These are phyloP conservation scores for Pelargonium australe DNA, from an alignment of 441 rosid genomes.

Conservation along the genomic window DNA sequence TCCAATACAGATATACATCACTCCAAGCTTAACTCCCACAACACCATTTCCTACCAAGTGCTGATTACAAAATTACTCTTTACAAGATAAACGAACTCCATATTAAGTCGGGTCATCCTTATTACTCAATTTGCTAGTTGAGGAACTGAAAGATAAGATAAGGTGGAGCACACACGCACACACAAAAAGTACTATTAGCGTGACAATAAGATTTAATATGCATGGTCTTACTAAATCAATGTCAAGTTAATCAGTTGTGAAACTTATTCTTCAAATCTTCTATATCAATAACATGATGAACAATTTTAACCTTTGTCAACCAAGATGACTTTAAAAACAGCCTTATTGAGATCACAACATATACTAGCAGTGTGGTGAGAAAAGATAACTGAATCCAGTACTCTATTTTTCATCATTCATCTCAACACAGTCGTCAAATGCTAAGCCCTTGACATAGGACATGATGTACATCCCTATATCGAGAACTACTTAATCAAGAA, in stretches of 20 bases:
- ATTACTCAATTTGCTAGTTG: no score
- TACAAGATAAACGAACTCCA: no score
- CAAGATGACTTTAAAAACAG: not conserved
- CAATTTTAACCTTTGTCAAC: not conserved
- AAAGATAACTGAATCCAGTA: not conserved
- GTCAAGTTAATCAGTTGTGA: not conserved
- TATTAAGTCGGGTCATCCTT: no score
- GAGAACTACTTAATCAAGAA: not conserved
- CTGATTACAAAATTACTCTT: no score
- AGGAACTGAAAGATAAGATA: no score
- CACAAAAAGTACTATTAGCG: no score
- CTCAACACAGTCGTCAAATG: not conserved
- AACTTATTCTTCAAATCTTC: not conserved
- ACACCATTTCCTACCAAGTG: no score
- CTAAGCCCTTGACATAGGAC: not conserved
- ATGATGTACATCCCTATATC: not conserved
- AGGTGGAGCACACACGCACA: no score
- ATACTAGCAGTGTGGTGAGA: not conserved
- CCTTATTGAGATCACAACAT: not conserved
- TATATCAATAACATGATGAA: not conserved
- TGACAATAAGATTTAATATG: no score
- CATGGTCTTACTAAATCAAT: not conserved
- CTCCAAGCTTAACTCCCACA: no score
- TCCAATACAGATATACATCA: no score
- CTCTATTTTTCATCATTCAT: not conserved